phyloP scores from a whole-genome alignment of 306 rosid genomes.

The Crataegus laevigata region DNA sequence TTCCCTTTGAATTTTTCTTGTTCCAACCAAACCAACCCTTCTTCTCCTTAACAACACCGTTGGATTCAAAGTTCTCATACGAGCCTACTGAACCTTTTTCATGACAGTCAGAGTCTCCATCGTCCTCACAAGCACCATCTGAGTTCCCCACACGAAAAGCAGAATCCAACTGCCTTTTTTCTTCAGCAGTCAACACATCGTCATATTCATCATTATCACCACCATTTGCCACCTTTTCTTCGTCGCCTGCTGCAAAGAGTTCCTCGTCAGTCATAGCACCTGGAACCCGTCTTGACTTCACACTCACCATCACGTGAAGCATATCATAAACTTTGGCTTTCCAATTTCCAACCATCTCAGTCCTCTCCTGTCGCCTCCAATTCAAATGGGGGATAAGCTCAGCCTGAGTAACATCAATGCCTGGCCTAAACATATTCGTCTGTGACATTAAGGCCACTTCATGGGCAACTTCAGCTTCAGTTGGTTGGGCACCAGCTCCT shows the following conservation, averaged over 20 bases:
- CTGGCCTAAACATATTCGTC: slow-evolving; percentile 96
- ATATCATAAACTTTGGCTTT: slow-evolving; percentile 94
- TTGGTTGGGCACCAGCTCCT: slow-evolving; percentile 94
- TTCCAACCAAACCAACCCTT: slow-evolving; percentile 99
- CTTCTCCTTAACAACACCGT: slow-evolving; percentile 74
- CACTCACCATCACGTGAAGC: slow-evolving; percentile 98
- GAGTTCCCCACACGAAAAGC: slow-evolving; percentile 67
- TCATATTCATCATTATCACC: slow-evolving; percentile 80
- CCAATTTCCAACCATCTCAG: slow-evolving; percentile 96
- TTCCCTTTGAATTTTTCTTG: slow-evolving; percentile 60
- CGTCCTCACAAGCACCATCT: slow-evolving; percentile 66
- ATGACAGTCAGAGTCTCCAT: slow-evolving; percentile 42
- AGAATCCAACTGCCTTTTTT: slow-evolving; percentile 86
- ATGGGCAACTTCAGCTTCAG: slow-evolving; percentile 91
- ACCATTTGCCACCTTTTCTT: slow-evolving; percentile 67
- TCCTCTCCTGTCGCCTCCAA: slow-evolving; percentile 99
- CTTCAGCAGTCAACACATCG: slow-evolving; percentile 94
- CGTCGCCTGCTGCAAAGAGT: slow-evolving; percentile 84
- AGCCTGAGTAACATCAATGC: slow-evolving; percentile 97
- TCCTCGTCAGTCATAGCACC: slow-evolving; percentile 99
- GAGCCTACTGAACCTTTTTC: slow-evolving; percentile 60
- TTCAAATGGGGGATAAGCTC: slow-evolving; percentile 88
- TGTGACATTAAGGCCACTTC: slow-evolving; percentile 95
- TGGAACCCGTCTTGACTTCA: slow-evolving; percentile 94
- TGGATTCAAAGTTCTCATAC: slow-evolving; percentile 59